These are phyloP conservation scores for Stentor coeruleus DNA, from an alignment of 73 alveolate genomes.

Conservation along the genomic window DNA sequence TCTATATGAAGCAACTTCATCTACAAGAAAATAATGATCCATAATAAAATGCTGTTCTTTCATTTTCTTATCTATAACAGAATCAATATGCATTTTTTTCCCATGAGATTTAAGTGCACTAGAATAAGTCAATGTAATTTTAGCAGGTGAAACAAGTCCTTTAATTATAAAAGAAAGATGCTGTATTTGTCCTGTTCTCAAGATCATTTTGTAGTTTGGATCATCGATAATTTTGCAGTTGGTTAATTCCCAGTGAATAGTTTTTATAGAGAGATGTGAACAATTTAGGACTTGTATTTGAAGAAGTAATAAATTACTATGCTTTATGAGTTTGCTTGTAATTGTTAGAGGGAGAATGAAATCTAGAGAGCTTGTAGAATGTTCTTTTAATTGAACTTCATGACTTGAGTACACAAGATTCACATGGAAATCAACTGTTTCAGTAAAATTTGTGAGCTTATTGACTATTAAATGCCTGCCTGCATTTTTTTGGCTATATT, in stretches of 20 bases:
- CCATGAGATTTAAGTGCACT: neutral
- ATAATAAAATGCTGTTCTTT: neutral
- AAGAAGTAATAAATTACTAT: neutral
- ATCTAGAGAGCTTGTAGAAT: neutral
- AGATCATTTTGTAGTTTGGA: neutral
- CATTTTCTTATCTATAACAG: slow-evolving; percentile 18
- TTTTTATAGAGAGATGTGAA: neutral
- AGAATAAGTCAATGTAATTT: neutral
- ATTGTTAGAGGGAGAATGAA: neutral
- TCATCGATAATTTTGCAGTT: neutral
- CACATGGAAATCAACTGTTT: neutral
- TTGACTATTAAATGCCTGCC: neutral
- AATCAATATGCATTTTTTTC: neutral
- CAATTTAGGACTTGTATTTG: neutral
- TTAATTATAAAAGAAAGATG: neutral
- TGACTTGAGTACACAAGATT: neutral
- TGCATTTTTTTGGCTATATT: neutral
- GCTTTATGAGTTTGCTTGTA: neutral
- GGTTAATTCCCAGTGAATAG: neutral
- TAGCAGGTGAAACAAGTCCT: neutral
- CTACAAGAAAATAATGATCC: neutral
- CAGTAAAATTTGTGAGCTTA: neutral
- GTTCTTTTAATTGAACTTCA: neutral
- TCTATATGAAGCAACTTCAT: neutral
- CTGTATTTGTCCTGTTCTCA: neutral